Evolutionary conservation across 345 rosid species (phyloP).

Genomic region (Syzygium aqueum): DNA sequence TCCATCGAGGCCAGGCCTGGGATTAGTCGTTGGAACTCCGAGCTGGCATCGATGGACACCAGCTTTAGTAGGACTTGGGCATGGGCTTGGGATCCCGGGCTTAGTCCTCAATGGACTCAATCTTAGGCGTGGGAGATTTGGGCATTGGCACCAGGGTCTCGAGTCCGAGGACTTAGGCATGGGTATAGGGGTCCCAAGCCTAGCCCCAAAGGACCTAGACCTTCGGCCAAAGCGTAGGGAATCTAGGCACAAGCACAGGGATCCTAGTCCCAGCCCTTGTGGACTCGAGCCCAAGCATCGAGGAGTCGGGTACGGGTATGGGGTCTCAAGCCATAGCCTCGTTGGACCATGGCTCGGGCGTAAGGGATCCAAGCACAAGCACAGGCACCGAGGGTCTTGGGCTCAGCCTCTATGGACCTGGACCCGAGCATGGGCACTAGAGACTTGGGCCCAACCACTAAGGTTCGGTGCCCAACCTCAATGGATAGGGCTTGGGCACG

Average conservation of each 20-base stretch:
- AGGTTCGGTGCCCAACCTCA: fast-evolving
- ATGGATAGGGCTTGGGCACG: background rate
- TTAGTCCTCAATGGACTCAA: background rate
- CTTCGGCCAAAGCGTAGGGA: too few species aligned
- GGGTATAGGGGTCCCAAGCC: background rate
- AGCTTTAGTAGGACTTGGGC: too few species aligned
- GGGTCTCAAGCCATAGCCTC: too few species aligned
- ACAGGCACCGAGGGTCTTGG: background rate
- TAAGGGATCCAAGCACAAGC: background rate
- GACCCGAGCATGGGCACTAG: background rate
- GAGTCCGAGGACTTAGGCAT: background rate
- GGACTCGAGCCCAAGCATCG: background rate
- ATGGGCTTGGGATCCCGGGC: background rate
- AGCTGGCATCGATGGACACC: background rate
- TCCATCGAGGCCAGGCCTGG: fast-evolving
- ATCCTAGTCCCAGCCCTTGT: background rate
- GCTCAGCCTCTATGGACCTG: background rate
- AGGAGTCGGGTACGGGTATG: too few species aligned
- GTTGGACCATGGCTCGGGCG: too few species aligned
- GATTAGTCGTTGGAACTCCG: background rate
- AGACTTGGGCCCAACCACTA: background rate
- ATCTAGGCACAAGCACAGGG: background rate
- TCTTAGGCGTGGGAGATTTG: background rate
- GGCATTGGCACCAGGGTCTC: background rate
- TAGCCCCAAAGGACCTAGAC: background rate